Conservation (phyloP, 1,284 basidiomycete genomes). For the Cryptococcus sp. region DNA sequence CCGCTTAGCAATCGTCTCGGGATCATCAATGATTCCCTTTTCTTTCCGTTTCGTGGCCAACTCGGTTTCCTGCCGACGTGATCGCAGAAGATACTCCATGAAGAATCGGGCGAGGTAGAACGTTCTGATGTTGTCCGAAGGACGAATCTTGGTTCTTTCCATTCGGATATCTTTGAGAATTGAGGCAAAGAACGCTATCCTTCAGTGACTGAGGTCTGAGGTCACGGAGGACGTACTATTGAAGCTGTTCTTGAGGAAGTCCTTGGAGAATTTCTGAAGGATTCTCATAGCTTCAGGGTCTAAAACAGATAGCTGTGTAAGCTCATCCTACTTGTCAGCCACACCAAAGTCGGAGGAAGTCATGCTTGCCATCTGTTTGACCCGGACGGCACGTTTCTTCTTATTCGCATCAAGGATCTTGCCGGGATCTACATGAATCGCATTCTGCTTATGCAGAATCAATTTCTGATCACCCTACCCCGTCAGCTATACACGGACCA, state of each 20-base stretch:
- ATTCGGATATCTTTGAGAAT: constrained; percentile 88
- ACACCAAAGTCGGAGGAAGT: neutral
- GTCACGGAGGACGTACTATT: constrained; percentile 60
- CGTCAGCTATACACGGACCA: constrained; percentile 4
- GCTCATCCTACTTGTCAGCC: constrained; percentile 49
- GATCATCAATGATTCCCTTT: constrained; percentile 23
- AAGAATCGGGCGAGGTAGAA: constrained; percentile 82
- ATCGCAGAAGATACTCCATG: constrained; percentile 74
- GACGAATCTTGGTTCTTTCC: constrained; percentile 80
- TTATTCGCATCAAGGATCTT: constrained; percentile 74
- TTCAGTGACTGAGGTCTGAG: neutral
- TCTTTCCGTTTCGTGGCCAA: constrained; percentile 50
- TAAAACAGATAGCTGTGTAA: constrained; percentile 49
- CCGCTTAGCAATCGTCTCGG: constrained; percentile 16
- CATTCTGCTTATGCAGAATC: constrained; percentile 78
- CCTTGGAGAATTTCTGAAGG: constrained; percentile 63
- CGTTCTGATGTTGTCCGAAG: constrained; percentile 81
- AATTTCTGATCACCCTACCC: constrained; percentile 47
- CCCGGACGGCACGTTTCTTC: constrained; percentile 59
- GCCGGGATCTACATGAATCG: constrained; percentile 68
- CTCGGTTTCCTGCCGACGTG: constrained; percentile 34
- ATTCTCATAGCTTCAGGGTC: constrained; percentile 62
- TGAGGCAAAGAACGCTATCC: constrained; percentile 69
- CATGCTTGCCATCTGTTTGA: constrained; percentile 51
- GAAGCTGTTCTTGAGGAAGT: constrained; percentile 76